phyloP scores from a whole-genome alignment of 805 yeast species.

The Saccharomycopsis synnaedendra region DNA sequence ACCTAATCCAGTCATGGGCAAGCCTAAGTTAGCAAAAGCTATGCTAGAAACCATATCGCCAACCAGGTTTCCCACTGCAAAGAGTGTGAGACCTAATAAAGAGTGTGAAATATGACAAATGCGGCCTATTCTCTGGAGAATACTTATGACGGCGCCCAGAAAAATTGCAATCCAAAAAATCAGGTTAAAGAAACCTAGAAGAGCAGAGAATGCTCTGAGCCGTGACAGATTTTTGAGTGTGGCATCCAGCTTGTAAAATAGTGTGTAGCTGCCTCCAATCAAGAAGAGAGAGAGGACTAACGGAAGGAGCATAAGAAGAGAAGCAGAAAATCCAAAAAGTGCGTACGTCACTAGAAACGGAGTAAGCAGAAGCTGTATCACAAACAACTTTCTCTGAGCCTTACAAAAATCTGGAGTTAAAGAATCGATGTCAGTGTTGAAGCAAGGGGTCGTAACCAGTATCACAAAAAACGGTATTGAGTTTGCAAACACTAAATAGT shows the following conservation, averaged over 20 bases:
- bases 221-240: background rate
- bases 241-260: too few species aligned
- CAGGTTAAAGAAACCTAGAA: conserved; percentile 39
- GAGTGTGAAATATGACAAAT: conserved; percentile 59
- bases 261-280: background rate
- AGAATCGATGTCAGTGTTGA: background rate
- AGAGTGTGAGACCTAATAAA: conserved; percentile 73
- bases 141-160: conserved; percentile 36
- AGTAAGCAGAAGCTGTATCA: background rate
- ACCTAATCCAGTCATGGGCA: conserved; percentile 82
- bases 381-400: conserved; percentile 1
- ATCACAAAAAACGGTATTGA: conserved; percentile 10
- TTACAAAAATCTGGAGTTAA: background rate
- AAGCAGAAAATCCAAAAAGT: background rate
- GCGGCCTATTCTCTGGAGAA: conserved; percentile 49
- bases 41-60: conserved; percentile 82
- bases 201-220: background rate
- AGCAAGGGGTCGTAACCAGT: conserved; percentile 6
- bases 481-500: background rate
- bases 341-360: conserved; percentile 9
- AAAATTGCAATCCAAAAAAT: conserved; percentile 52
- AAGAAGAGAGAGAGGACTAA: background rate
- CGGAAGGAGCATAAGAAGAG: background rate
- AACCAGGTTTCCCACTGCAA: conserved; percentile 85
- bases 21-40: conserved; percentile 70